phyloP scores from a whole-genome alignment of 495 filamentous ascomycete genomes.

The Hyaloscypha variabilis region DNA sequence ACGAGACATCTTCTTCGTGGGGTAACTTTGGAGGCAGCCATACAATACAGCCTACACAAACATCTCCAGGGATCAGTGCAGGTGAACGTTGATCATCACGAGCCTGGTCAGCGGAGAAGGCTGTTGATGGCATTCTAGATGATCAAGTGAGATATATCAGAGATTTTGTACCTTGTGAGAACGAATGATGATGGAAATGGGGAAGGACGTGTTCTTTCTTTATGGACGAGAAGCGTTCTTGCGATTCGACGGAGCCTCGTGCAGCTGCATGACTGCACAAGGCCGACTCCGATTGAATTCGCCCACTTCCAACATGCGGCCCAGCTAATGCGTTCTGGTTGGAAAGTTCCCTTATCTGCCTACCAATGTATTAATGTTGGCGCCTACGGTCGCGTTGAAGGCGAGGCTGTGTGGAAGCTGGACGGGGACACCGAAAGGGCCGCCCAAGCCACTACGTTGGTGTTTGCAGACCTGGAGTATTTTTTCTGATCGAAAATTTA shows the following conservation, averaged over 20 bases:
- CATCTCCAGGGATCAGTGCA: slow-evolving; percentile 7
- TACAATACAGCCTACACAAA: slow-evolving; percentile 26
- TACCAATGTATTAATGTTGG: neutral
- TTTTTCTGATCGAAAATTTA: too few relatives aligned
- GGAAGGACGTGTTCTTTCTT: neutral
- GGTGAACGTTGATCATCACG: neutral
- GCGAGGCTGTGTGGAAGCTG: neutral
- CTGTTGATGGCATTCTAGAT: neutral
- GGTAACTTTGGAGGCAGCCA: slow-evolving; percentile 19
- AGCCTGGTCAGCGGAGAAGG: neutral
- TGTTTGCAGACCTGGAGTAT: neutral
- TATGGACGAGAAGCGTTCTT: neutral
- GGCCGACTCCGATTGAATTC: neutral
- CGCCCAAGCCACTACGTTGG: neutral
- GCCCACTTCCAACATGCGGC: neutral
- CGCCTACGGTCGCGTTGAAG: neutral
- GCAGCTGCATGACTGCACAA: neutral
- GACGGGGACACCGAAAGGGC: neutral
- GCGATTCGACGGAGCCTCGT: neutral
- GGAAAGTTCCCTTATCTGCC: neutral
- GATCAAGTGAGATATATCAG: too few relatives aligned
- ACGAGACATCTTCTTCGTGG: neutral
- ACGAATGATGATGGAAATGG: too few relatives aligned
- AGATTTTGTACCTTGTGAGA: too few relatives aligned
- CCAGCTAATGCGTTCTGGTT: neutral